A percentile compares a stretch with the other conserved stretches of the same genome.
Conservation (phyloP, 2,329 filamentous ascomycete species). For the Hypoxylon sp. region DNA sequence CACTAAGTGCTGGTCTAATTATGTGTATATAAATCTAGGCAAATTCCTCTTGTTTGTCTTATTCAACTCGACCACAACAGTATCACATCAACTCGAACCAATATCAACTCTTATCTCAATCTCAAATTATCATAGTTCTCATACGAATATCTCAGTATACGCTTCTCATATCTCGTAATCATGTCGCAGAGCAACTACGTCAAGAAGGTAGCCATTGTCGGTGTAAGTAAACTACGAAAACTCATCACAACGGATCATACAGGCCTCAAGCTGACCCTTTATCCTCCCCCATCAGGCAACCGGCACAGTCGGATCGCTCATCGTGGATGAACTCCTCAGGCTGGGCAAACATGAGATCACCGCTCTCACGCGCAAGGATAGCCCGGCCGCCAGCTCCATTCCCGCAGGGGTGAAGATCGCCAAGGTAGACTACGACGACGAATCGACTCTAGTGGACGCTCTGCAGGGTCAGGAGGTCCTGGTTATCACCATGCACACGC, state of each 20-base stretch:
- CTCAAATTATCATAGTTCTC: neutral
- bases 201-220: conserved; percentile 63
- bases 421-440: conserved; percentile 62
- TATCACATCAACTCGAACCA: conserved; percentile 2
- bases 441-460: conserved; percentile 62
- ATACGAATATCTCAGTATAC: neutral
- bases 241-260: too few species aligned
- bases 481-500: conserved; percentile 66
- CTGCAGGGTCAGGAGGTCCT: conserved; percentile 70
- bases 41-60: conserved; percentile 8
- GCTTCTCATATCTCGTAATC: neutral
- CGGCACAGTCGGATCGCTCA: conserved; percentile 59
- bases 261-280: conserved; percentile 23
- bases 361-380: conserved; percentile 63
- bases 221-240: too few species aligned
- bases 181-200: conserved; percentile 56
- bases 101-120: neutral
- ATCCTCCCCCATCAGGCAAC: conserved; percentile 55
- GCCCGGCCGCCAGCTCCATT: conserved; percentile 54
- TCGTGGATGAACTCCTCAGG: conserved; percentile 60
- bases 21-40: conserved; percentile 22
- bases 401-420: conserved; percentile 61
- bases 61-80: neutral
- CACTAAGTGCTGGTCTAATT: neutral
- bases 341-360: conserved; percentile 67